Evolutionary conservation across 208 protist species (phyloP).

Genomic region (Leishmania amazonensis): DNA sequence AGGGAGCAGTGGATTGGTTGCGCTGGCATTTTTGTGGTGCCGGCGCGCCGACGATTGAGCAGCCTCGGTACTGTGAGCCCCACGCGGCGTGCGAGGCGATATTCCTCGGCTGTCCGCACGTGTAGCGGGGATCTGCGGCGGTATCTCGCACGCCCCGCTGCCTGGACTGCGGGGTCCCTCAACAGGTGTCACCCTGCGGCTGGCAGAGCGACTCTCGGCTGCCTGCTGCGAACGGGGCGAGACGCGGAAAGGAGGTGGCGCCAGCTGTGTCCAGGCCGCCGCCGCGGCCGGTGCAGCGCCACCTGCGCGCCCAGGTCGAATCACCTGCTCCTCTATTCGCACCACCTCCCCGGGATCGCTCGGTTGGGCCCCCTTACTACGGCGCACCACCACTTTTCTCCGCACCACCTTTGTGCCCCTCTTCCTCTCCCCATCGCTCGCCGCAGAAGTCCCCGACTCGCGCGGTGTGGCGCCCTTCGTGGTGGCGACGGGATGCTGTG

Average conservation of each 20-base stretch:
- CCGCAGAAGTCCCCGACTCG: slow-evolving; percentile 16
- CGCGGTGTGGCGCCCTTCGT: slow-evolving; percentile 7
- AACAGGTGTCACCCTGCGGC: slow-evolving; percentile 15
- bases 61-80: slow-evolving; percentile 1
- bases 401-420: slow-evolving; percentile 23
- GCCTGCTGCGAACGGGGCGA: slow-evolving; percentile 44
- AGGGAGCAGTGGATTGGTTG: not conserved
- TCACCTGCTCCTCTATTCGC: slow-evolving; percentile 28
- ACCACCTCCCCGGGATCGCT: slow-evolving; percentile 29
- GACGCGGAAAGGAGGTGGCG: slow-evolving; percentile 42
- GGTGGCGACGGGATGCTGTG: slow-evolving; percentile 3
- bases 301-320: slow-evolving; percentile 26
- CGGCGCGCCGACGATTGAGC: slow-evolving; percentile 10
- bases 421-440: slow-evolving; percentile 11
- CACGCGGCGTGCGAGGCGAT: slow-evolving; percentile 15
- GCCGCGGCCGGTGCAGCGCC: slow-evolving; percentile 1
- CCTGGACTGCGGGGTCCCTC: slow-evolving; percentile 21
- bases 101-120: slow-evolving; percentile 22
- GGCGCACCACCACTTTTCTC: slow-evolving; percentile 29
- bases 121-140: slow-evolving; percentile 29
- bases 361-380: slow-evolving; percentile 24
- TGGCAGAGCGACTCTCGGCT: slow-evolving; percentile 37
- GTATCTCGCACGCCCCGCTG: slow-evolving; percentile 6
- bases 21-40: slow-evolving; percentile 6
- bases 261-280: not conserved